phyloP scores from a whole-genome alignment of 345 rosid species.

The Populus tremula region DNA sequence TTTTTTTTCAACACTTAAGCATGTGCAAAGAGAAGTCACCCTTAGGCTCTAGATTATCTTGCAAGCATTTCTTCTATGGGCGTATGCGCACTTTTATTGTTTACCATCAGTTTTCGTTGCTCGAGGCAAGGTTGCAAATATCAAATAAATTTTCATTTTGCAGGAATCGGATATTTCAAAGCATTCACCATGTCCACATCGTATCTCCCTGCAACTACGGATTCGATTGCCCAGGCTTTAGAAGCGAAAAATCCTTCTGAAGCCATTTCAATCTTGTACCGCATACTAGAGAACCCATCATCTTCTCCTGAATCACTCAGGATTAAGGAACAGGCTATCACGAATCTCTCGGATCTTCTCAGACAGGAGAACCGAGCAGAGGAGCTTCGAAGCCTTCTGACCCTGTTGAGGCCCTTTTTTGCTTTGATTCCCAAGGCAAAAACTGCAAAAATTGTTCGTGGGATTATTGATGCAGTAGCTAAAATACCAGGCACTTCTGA shows the following conservation, averaged over 20 bases:
- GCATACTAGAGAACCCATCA: slow-evolving; percentile 72
- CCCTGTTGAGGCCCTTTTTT: slow-evolving; percentile 83
- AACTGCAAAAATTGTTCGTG: slow-evolving; percentile 85
- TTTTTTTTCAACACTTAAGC: too few species aligned
- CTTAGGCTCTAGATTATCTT: not conserved
- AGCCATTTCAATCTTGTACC: slow-evolving; percentile 62
- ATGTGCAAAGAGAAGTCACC: too few species aligned
- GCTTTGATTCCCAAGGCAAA: slow-evolving; percentile 90
- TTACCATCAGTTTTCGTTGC: not conserved
- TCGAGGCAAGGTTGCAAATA: not conserved
- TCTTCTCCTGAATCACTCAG: slow-evolving; percentile 79
- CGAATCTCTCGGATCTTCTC: slow-evolving; percentile 73
- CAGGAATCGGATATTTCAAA: slow-evolving; percentile 3
- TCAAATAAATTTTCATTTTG: slow-evolving; percentile 2
- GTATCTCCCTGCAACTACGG: slow-evolving; percentile 40
- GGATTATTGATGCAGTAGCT: slow-evolving; percentile 85
- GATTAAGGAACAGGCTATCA: slow-evolving; percentile 76
- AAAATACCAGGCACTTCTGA: slow-evolving; percentile 87
- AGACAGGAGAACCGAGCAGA: slow-evolving; percentile 77
- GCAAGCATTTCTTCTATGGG: not conserved
- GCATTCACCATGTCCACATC: slow-evolving; percentile 21
- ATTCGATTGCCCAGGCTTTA: slow-evolving; percentile 60
- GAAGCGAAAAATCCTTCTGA: slow-evolving; percentile 69
- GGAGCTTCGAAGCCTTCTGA: slow-evolving; percentile 70
- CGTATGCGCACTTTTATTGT: too few species aligned